Evolutionary conservation across 2,329 filamentous ascomycete genomes (phyloP).

Genomic region (Neofusicoccum parvum): DNA sequence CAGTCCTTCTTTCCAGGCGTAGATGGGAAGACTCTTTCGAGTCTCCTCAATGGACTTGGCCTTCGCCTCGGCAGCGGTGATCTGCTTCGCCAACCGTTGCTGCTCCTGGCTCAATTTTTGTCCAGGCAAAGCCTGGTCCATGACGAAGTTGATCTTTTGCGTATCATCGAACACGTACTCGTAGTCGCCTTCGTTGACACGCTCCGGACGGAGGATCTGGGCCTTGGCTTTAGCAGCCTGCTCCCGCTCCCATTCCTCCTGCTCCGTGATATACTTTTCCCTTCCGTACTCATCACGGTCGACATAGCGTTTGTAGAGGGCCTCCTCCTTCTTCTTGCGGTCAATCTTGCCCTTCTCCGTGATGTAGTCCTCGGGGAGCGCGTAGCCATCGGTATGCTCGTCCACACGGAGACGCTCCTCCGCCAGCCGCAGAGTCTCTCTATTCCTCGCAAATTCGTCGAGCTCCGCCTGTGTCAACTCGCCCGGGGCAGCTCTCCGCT

Average conservation of each 20-base stretch:
- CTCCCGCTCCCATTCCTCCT: conserved; percentile 94
- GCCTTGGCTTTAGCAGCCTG: conserved; percentile 85
- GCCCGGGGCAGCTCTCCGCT: conserved; percentile 72
- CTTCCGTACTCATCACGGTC: conserved; percentile 85
- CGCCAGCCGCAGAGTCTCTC: conserved; percentile 74
- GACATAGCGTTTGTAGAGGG: conserved; percentile 86
- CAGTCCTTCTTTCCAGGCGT: conserved; percentile 81
- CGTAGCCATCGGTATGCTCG: conserved; percentile 88
- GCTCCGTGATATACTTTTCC: conserved; percentile 87
- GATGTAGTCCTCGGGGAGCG: conserved; percentile 92
- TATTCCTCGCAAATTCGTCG: conserved; percentile 84
- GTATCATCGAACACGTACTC: conserved; percentile 91
- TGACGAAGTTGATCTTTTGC: conserved; percentile 82
- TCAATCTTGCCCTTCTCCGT: conserved; percentile 91
- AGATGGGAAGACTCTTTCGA: conserved; percentile 86
- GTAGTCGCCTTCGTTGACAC: conserved; percentile 79
- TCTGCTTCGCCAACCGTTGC: conserved; percentile 73
- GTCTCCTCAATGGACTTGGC: conserved; percentile 89
- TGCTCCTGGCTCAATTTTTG: conserved; percentile 81
- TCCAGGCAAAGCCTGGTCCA: conserved; percentile 72
- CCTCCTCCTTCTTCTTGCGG: conserved; percentile 82
- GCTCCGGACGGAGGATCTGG: conserved; percentile 75
- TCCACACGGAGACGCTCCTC: conserved; percentile 87
- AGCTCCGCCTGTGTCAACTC: conserved; percentile 77
- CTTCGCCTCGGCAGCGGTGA: conserved; percentile 87